These are phyloP conservation scores for Neofusicoccum laricinum DNA, from an alignment of 2,329 filamentous ascomycete species.

Conservation along the genomic window DNA sequence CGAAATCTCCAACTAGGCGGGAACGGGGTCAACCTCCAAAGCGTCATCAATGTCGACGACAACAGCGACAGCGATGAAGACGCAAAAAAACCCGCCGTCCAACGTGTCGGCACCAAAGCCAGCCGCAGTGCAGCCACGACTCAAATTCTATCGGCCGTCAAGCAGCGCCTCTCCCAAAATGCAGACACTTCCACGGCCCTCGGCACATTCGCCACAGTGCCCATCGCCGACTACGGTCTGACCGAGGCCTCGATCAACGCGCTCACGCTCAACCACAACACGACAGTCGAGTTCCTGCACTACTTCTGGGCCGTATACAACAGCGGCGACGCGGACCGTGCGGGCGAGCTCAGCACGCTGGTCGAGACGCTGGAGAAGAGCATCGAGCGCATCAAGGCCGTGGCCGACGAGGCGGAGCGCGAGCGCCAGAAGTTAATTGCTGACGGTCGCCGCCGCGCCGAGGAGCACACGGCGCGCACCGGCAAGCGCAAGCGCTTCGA, in stretches of 20 bases:
- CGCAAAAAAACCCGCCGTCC: constrained; percentile 52
- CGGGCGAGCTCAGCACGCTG: constrained; percentile 75
- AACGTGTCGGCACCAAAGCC: constrained; percentile 67
- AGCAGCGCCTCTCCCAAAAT: constrained; percentile 59
- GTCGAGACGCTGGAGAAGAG: constrained; percentile 79
- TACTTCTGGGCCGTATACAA: constrained; percentile 95
- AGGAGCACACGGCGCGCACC: constrained; percentile 67
- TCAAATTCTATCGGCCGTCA: constrained; percentile 65
- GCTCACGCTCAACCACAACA: constrained; percentile 78
- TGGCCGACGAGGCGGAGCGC: constrained; percentile 75
- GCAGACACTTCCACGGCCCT: constrained; percentile 34
- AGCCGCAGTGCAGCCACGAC: constrained; percentile 63
- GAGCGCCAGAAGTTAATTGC: constrained; percentile 68
- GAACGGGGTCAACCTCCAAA: constrained; percentile 53
- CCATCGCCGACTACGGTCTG: constrained; percentile 31
- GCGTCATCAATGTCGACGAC: constrained; percentile 66
- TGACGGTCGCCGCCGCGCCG: constrained; percentile 51
- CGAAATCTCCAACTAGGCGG: constrained; percentile 24
- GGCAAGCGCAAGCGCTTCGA: constrained; percentile 72
- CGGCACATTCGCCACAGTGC: constrained; percentile 25
- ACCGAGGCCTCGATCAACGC: constrained; percentile 55
- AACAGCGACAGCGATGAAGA: constrained; percentile 58
- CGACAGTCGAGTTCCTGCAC: constrained; percentile 90
- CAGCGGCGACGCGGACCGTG: constrained; percentile 79
- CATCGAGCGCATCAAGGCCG: constrained; percentile 72